Percentiles rank a stretch among this genome's conserved stretches.
These are phyloP conservation scores for Terfezia claveryi DNA, from an alignment of 495 filamentous ascomycete species.

Conservation along the genomic window DNA sequence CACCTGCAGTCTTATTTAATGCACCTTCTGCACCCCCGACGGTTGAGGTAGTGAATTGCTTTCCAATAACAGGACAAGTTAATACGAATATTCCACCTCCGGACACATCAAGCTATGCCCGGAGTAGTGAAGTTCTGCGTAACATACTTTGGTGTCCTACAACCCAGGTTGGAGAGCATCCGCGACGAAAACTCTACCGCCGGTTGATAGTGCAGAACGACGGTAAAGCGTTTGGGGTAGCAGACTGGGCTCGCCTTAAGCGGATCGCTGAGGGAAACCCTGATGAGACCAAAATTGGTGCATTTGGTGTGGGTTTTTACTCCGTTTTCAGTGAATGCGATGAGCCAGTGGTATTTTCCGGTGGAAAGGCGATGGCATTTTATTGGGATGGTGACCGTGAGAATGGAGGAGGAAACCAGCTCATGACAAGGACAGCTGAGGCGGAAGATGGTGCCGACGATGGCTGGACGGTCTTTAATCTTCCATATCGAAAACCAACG, in stretches of 20 bases:
- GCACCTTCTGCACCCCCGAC: too few relatives aligned
- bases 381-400: background rate
- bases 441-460: conserved; percentile 36
- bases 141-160: too few relatives aligned
- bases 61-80: too few relatives aligned
- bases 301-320: conserved; percentile 97
- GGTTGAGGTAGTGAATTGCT: too few relatives aligned
- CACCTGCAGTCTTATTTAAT: too few relatives aligned
- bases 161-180: too few relatives aligned
- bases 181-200: background rate
- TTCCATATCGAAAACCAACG: conserved; percentile 73
- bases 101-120: too few relatives aligned
- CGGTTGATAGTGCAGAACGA: conserved; percentile 76
- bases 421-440: conserved; percentile 59
- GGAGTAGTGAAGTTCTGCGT: too few relatives aligned
- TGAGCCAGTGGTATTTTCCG: conserved; percentile 85
- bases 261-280: conserved; percentile 96
- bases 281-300: conserved; percentile 95
- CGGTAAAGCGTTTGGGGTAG: conserved; percentile 58
- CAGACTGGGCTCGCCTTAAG: conserved; percentile 84
- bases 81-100: too few relatives aligned
- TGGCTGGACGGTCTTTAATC: conserved; percentile 63
- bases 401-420: conserved; percentile 61
- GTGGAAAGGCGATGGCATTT: conserved; percentile 35
- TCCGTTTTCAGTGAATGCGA: conserved; percentile 96